Base-by-base conservation (phyloP, 2,329 filamentous ascomycete species). In the Amauroascus verrucosus region DNA sequence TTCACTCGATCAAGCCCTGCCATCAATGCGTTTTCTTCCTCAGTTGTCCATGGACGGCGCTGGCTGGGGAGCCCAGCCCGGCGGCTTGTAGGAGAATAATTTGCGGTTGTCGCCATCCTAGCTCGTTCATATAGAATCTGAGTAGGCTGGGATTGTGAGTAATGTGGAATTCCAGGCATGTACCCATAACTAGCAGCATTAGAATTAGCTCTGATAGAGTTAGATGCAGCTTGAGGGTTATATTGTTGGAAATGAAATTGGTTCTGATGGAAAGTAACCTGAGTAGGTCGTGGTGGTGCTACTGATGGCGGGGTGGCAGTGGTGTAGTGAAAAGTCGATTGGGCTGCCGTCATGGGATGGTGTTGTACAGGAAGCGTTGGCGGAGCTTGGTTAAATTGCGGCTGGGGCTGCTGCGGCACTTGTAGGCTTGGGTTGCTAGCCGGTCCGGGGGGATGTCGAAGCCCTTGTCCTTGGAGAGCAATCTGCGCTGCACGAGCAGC, bases 11-110 rank as follows among this genome's bases (percentile, higher is more conserved):
- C 89, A 3, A 95, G 79, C 0, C 89, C 89, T 47, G 85, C 81
- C 84, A 95, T 91, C 16, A 95, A 75, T 0, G 89, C 88, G 67
- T 89, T 88, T 65, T 95, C 89, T 69, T 95, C 89, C 58, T 93
- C 87, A 3, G 85, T 83, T 0, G 85, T 88, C 89, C 89, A 95
- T 0, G 89, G 88, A 26, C 89, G 80, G 30, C 89, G 79, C 61
- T 79, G 76, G 50, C 73, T 78, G 4, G 77, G 77, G 9, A 76
- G 65, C 8, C 77, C 76, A 0, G 75, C 72, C 54, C 77, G 73
- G 48, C 76, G 74, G 54, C 70, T 72, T 48, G 72, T 75, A 1
- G 77, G 74, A 2, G 76, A 77, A n/a, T 75, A 71, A 60, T 79
- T 79, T 1, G 76, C 72, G 6, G 75, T 76, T 8, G 78, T 77